Evolutionary conservation across 2,329 filamentous ascomycete species (phyloP).

Genomic region (Apiospora kogelbergensis): DNA sequence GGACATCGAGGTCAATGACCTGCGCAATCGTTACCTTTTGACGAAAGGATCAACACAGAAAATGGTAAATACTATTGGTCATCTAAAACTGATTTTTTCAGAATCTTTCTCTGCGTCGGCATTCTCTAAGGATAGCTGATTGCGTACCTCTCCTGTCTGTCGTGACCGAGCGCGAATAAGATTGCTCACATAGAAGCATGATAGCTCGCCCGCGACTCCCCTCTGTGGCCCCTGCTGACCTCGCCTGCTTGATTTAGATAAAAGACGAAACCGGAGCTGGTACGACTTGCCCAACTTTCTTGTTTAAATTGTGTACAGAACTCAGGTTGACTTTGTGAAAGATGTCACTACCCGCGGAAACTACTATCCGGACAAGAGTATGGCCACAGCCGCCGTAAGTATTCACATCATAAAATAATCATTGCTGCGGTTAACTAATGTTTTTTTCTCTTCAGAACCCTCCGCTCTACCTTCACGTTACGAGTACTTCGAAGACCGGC

Average conservation of each 20-base stretch:
- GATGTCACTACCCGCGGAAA: slow-evolving; percentile 98
- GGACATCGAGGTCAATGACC: slow-evolving; percentile 97
- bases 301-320: slow-evolving; percentile 47
- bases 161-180: slow-evolving; percentile 55
- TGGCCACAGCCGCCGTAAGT: slow-evolving; percentile 90
- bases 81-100: slow-evolving; percentile 64
- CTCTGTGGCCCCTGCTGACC: slow-evolving; percentile 94
- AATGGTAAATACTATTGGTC: slow-evolving; percentile 87
- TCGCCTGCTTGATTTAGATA: slow-evolving; percentile 89
- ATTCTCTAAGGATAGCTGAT: slow-evolving; percentile 30
- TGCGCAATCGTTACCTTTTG: slow-evolving; percentile 93
- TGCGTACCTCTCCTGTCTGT: slow-evolving; percentile 31
- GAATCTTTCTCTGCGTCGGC: slow-evolving; percentile 34
- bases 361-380: slow-evolving; percentile 96
- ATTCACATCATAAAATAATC: neutral
- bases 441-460: slow-evolving; percentile 63
- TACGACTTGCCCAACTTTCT: slow-evolving; percentile 68
- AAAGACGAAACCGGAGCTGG: slow-evolving; percentile 99
- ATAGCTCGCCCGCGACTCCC: slow-evolving; percentile 61
- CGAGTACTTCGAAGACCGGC: slow-evolving; percentile 88
- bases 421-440: slow-evolving; percentile 13
- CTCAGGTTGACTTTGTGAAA: slow-evolving; percentile 64
- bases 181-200: slow-evolving; percentile 69
- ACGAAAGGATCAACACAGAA: slow-evolving; percentile 97
- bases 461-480: slow-evolving; percentile 92